phyloP scores from a whole-genome alignment of 768 basidiomycete species.

The Amanita fuliginea region DNA sequence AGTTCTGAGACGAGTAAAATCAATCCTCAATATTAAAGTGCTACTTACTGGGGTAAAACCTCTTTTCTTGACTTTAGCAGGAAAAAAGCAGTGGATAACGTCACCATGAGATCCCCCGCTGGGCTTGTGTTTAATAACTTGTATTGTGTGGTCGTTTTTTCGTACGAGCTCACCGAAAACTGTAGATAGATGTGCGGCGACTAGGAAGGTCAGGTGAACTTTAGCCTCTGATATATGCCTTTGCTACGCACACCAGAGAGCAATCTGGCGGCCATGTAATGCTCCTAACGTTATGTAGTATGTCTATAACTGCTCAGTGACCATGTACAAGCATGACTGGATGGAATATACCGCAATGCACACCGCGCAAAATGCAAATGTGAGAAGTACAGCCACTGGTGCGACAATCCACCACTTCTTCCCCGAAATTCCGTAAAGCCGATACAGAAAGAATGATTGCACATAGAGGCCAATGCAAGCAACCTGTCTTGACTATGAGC shows the following conservation, averaged over 20 bases:
- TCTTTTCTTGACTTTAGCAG: constrained; percentile 17
- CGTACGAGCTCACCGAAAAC: constrained; percentile 14
- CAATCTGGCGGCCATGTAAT: constrained; percentile 10
- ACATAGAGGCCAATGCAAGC: constrained; percentile 22
- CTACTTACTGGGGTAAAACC: constrained; percentile 18
- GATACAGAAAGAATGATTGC: constrained; percentile 20
- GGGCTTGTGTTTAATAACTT: background rate
- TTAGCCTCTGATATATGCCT: background rate
- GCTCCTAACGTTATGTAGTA: constrained; percentile 16
- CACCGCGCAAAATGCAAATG: constrained; percentile 18
- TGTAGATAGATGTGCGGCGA: constrained; percentile 17
- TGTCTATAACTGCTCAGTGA: constrained; percentile 11
- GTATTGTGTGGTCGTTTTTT: background rate
- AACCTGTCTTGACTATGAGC: constrained; percentile 11
- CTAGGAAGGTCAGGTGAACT: constrained; percentile 7
- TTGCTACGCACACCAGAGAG: constrained; percentile 17
- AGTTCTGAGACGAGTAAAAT: constrained; percentile 10
- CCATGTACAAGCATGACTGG: background rate
- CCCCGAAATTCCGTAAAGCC: constrained; percentile 19
- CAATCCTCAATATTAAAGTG: background rate
- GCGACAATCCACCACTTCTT: constrained; percentile 12
- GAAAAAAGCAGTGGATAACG: constrained; percentile 17
- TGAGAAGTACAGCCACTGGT: constrained; percentile 13
- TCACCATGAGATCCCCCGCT: constrained; percentile 21
- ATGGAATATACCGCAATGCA: constrained; percentile 15